Evolutionary conservation across 257 asterid genomes (phyloP).

Genomic region (Jaltomata sinuosa): DNA sequence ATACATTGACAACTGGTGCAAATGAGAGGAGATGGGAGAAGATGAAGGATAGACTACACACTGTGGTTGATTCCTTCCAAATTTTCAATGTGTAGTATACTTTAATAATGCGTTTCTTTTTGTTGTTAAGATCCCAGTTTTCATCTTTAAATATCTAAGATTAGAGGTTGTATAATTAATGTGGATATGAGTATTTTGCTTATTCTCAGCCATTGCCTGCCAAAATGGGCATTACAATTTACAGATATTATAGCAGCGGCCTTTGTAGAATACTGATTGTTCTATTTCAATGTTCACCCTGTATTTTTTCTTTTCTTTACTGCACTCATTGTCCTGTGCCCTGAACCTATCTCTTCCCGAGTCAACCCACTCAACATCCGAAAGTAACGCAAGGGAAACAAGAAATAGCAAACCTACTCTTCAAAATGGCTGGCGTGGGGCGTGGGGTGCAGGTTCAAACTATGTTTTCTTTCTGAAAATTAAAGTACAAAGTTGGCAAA

Average conservation of each 20-base stretch:
- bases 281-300: background rate
- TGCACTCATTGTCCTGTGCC: background rate
- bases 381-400: background rate
- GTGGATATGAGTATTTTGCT: conserved; percentile 26
- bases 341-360: background rate
- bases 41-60: conserved; percentile 77
- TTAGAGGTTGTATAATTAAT: conserved; percentile 29
- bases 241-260: background rate
- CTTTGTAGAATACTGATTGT: background rate
- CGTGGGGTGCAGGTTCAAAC: too few relatives aligned
- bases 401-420: background rate
- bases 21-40: conserved; percentile 94
- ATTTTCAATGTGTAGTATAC: conserved; percentile 41
- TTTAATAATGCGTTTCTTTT: background rate
- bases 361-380: background rate
- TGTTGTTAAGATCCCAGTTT: conserved; percentile 1
- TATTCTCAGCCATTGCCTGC: background rate
- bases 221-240: background rate
- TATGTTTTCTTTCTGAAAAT: background rate
- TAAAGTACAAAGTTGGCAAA: background rate
- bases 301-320: background rate
- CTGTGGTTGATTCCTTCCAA: conserved; percentile 76
- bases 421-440: too few relatives aligned
- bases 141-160: conserved; percentile 9
- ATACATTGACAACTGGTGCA: conserved; percentile 80